Conservation (phyloP, 768 basidiomycete species). For the Postia placenta region DNA sequence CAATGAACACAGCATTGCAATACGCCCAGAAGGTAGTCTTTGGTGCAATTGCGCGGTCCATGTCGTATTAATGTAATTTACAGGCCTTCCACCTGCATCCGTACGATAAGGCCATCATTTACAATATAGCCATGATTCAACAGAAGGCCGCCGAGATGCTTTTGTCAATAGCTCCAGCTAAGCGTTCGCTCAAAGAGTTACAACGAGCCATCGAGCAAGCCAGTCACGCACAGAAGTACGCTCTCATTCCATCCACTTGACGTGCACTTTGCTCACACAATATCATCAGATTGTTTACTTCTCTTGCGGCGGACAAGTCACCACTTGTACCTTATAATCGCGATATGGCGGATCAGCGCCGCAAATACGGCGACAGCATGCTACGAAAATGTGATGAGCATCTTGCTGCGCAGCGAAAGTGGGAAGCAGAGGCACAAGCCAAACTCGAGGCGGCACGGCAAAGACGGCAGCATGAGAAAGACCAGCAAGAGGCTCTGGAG, state of each 20-base stretch:
- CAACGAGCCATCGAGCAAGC: constrained; percentile 75
- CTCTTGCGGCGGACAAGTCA: constrained; percentile 70
- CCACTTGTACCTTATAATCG: constrained; percentile 71
- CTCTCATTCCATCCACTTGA: constrained; percentile 1
- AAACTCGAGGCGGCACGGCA: constrained; percentile 73
- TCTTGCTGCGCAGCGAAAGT: constrained; percentile 59
- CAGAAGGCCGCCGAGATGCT: constrained; percentile 94
- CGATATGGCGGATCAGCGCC: constrained; percentile 85
- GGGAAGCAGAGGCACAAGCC: constrained; percentile 66
- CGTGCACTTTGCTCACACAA: neutral
- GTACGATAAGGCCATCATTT: constrained; percentile 82
- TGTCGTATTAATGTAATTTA: constrained; percentile 23
- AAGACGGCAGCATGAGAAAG: constrained; percentile 74
- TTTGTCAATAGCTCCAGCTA: constrained; percentile 62
- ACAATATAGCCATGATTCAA: constrained; percentile 98
- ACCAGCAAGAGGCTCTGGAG: constrained; percentile 57
- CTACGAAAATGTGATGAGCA: constrained; percentile 79
- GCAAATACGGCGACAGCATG: constrained; percentile 86
- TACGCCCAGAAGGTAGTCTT: constrained; percentile 68
- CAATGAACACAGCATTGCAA: constrained; percentile 79
- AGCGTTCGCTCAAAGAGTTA: constrained; percentile 78
- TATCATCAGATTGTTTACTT: constrained; percentile 67
- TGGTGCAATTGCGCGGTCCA: constrained; percentile 17
- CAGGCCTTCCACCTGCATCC: constrained; percentile 85
- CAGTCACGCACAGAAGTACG: constrained; percentile 79